Evolutionary conservation across 768 basidiomycete genomes (phyloP).

Genomic region (Piloderma croceum): DNA sequence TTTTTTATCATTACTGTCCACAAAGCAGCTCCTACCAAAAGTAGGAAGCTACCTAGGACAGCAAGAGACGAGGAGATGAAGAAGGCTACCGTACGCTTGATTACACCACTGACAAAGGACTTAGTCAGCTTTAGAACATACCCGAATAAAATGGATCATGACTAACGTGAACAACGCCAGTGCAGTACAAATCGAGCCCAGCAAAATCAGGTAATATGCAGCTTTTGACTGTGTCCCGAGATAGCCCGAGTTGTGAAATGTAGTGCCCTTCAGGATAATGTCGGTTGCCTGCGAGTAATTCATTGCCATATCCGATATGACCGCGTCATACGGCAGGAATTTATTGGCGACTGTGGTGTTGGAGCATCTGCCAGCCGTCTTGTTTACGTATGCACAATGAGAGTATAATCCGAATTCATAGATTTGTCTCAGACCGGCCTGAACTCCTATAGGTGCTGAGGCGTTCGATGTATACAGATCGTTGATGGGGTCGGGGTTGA

Average conservation of each 20-base stretch:
- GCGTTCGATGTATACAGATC: conserved; percentile 65
- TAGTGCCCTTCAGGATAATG: conserved; percentile 44
- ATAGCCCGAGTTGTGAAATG: conserved; percentile 57
- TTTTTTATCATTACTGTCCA: conserved; percentile 76
- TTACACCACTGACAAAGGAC: conserved; percentile 48
- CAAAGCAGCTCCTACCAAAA: conserved; percentile 65
- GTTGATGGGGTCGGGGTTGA: conserved; percentile 53
- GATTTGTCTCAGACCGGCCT: conserved; percentile 57
- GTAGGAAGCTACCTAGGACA: conserved; percentile 50
- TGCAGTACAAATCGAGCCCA: conserved; percentile 64
- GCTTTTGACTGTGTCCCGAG: conserved; percentile 58
- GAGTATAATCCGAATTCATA: conserved; percentile 82
- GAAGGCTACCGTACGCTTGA: conserved; percentile 61
- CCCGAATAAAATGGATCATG: conserved; percentile 3
- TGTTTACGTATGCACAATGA: conserved; percentile 67
- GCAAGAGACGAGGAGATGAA: conserved; percentile 61
- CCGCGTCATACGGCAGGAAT: conserved; percentile 59
- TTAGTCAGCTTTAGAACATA: conserved; percentile 1
- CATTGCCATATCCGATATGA: conserved; percentile 60
- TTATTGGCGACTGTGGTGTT: conserved; percentile 51
- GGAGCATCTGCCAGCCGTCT: conserved; percentile 56
- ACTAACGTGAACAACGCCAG: conserved; percentile 65
- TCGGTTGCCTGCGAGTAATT: conserved; percentile 57
- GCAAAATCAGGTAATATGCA: conserved; percentile 70
- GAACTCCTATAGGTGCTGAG: conserved; percentile 50